Percentiles rank a stretch among this genome's conserved stretches.
These are phyloP conservation scores for Hypericum androsaemum DNA, from an alignment of 345 rosid genomes.

Conservation along the genomic window DNA sequence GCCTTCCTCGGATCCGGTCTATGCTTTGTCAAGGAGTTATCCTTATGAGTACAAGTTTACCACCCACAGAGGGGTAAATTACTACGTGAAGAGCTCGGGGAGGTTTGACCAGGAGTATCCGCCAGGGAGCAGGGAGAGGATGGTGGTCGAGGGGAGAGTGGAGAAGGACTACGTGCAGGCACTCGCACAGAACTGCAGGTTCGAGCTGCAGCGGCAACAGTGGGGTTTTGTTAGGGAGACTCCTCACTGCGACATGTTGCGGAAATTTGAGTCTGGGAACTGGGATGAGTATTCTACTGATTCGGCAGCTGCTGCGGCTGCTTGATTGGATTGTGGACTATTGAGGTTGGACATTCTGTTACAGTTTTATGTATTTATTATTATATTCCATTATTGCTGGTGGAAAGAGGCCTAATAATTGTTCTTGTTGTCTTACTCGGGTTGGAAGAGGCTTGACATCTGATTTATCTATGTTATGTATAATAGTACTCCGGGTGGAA, in stretches of 20 bases:
- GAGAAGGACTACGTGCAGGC: slow-evolving; percentile 66
- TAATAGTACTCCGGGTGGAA: too few species aligned
- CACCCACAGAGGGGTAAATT: slow-evolving; percentile 64
- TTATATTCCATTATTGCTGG: not conserved
- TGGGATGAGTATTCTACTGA: too few species aligned
- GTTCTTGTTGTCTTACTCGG: too few species aligned
- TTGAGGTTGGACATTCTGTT: slow-evolving; percentile 21
- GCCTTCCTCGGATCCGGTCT: slow-evolving; percentile 69
- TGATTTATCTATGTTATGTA: too few species aligned
- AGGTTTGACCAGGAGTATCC: slow-evolving; percentile 82
- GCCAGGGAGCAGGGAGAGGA: slow-evolving; percentile 32
- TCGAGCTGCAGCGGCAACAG: slow-evolving; percentile 71
- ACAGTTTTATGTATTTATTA: not conserved
- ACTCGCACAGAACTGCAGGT: slow-evolving; percentile 73
- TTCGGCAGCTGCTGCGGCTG: slow-evolving; percentile 10
- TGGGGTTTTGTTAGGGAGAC: slow-evolving; percentile 86
- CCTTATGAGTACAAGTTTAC: slow-evolving; percentile 73
- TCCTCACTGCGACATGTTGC: slow-evolving; percentile 70
- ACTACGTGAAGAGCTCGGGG: slow-evolving; percentile 51
- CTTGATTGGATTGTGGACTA: slow-evolving; percentile 24
- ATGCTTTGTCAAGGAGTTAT: slow-evolving; percentile 51
- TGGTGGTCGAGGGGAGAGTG: slow-evolving; percentile 41
- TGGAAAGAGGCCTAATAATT: too few species aligned
- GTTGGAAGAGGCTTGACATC: too few species aligned
- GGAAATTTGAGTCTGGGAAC: slow-evolving; percentile 30